These are phyloP conservation scores for Cenchrus purpureus DNA, from an alignment of 176 grass and related monocot genomes.

Conservation along the genomic window DNA sequence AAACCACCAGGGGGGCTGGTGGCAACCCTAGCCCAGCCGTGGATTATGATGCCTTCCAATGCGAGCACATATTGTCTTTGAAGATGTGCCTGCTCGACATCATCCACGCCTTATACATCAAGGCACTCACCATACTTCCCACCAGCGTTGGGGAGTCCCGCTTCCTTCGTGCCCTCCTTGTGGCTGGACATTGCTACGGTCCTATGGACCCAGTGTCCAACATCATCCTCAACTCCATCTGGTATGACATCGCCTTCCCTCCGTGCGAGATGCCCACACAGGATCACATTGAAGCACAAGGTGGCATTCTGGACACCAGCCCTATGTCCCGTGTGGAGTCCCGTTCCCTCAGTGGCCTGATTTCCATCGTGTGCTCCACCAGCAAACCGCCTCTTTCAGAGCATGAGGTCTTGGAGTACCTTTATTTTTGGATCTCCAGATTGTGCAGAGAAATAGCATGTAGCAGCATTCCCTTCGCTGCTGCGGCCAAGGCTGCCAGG, in stretches of 20 bases:
- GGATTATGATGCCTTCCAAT: not conserved
- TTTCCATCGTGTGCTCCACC: not conserved
- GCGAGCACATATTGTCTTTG: not conserved
- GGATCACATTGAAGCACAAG: not conserved
- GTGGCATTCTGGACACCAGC: not conserved
- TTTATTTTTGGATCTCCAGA: not conserved
- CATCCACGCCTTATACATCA: constrained; percentile 8
- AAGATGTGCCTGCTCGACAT: not conserved
- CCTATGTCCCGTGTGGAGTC: not conserved
- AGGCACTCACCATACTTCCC: not conserved
- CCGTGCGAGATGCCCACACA: not conserved
- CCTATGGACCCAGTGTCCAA: constrained; percentile 8
- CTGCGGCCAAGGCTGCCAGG: not conserved
- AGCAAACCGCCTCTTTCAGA: not conserved
- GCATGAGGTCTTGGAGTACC: not conserved
- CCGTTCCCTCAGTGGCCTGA: constrained; percentile 7
- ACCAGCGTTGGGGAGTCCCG: too few species aligned
- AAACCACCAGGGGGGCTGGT: too few species aligned
- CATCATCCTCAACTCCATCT: not conserved
- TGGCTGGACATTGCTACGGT: constrained; percentile 13
- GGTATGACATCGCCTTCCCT: not conserved
- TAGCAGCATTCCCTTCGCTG: not conserved
- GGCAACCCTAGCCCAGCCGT: not conserved
- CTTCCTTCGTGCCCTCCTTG: not conserved
- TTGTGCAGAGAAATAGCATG: not conserved